Evolutionary conservation across 2,329 filamentous ascomycete species (phyloP), one percentile per base, ranked within the genome.

Genomic region (Ophiostoma angusticollis): DNA sequence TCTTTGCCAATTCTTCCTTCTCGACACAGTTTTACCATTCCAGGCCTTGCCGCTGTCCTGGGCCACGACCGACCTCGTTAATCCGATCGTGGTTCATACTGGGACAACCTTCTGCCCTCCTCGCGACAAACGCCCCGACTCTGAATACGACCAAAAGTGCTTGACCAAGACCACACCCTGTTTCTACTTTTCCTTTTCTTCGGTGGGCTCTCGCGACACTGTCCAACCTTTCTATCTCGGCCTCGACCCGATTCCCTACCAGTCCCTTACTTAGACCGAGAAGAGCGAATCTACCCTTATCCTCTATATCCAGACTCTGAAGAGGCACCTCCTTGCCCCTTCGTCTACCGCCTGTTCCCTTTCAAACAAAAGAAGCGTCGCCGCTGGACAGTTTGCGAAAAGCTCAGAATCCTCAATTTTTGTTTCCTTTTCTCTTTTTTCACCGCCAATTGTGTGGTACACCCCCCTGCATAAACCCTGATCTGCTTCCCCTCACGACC

Each of bases 21-120:
- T 77, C 71, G 76, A 81, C 76, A 70, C 72, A 79, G 78, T 75
- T n/a, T 78, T 72, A 58, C 66, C 62, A 27, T 22, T 41, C 39
- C 36, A 72, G 71, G 63, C 65, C 67, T 63, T 63, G 39, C 30
- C 58, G 60, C 60, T 62, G 61, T 68, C 58, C 52, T 45, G 51
- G 34, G 16, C 18, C 34, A 22, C 19, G 13, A 33, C 34, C 37
- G 16, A 30, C 49, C 47, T 47, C 49, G 45, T 31, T 47, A 12
- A 11, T 17, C 34, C 18, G 18, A 34, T 18, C 40, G 34, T 42
- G 31, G 22, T n/a, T n/a, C 22, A 9, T 25, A 34, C 40, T 30
- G 35, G 35, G 39, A 37, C 30, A 37, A 16, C 23, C 22, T 43
- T 40, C 31, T 37, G 25, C 29, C 28, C 31, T 32, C 35, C 38